Percentiles rank a stretch among this genome's conserved stretches.
phyloP scores from a whole-genome alignment of 371 early-diverging fungal species.

The Polyrhizophydium stewartii region DNA sequence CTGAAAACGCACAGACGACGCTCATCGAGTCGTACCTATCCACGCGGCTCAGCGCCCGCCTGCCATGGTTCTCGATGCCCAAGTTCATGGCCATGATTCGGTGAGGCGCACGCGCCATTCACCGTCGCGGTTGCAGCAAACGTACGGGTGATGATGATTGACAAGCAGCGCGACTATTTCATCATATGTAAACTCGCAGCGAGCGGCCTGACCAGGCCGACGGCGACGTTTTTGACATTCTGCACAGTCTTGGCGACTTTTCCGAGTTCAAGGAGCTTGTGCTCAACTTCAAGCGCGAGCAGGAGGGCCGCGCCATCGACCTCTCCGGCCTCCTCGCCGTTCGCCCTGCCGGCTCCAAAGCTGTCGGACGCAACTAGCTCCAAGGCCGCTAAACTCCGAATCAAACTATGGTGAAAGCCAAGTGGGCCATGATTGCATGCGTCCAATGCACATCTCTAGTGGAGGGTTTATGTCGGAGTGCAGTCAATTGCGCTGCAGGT shows the following conservation, averaged over 20 bases:
- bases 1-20: neutral
- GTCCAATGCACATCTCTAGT: no score
- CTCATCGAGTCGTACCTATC: neutral
- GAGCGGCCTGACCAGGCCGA: constrained; percentile 19
- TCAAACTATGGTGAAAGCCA: no score
- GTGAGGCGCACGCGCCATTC: constrained; percentile 9
- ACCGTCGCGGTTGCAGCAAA: neutral
- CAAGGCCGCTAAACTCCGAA: no score
- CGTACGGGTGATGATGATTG: constrained; percentile 1
- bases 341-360: neutral
- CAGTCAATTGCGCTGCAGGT: no score
- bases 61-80: constrained; percentile 38
- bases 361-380: no score
- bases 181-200: neutral
- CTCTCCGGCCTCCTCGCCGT: neutral
- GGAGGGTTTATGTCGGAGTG: no score
- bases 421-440: no score
- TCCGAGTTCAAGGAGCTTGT: constrained; percentile 44
- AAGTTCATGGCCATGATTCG: constrained; percentile 29
- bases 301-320: neutral
- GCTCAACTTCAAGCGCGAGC: constrained; percentile 24
- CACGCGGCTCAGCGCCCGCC: constrained; percentile 4
- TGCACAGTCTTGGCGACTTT: constrained; percentile 40
- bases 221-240: constrained; percentile 49
- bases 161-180: neutral